Conservation (phyloP, 306 rosid species). For the Canavalia gladiata region DNA sequence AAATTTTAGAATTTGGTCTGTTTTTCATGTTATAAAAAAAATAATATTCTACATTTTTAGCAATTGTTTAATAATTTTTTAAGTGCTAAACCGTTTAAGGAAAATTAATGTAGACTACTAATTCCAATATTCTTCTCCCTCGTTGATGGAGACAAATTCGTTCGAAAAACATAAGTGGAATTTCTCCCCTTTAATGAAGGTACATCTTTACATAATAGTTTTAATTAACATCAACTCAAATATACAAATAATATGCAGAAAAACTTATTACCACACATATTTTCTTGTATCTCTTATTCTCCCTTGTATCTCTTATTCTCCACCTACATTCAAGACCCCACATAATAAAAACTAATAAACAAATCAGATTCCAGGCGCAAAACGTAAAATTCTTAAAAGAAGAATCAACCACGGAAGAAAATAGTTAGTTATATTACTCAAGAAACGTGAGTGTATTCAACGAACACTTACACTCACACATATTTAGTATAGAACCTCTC, state of each 20-base stretch:
- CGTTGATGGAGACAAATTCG: too few species aligned
- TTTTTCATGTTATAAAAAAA: too few species aligned
- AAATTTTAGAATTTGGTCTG: too few species aligned
- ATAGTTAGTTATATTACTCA: background rate
- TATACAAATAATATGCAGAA: conserved; percentile 4
- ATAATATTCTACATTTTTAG: too few species aligned
- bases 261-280: conserved; percentile 45
- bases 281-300: conserved; percentile 55
- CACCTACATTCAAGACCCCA: conserved; percentile 67
- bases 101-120: too few species aligned
- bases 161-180: background rate
- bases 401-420: background rate
- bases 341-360: conserved; percentile 42
- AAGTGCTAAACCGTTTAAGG: too few species aligned
- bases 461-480: too few species aligned
- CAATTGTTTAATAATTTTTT: too few species aligned
- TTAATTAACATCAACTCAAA: background rate
- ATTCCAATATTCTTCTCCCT: too few species aligned
- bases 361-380: conserved; percentile 42
- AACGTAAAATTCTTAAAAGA: conserved; percentile 10
- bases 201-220: conserved; percentile 4
- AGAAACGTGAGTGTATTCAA: too few species aligned
- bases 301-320: conserved; percentile 53
- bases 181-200: conserved; percentile 1
- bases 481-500: background rate